These are phyloP conservation scores for Fusarium sp. DNA, from an alignment of 2,329 filamentous ascomycete species.

Conservation along the genomic window DNA sequence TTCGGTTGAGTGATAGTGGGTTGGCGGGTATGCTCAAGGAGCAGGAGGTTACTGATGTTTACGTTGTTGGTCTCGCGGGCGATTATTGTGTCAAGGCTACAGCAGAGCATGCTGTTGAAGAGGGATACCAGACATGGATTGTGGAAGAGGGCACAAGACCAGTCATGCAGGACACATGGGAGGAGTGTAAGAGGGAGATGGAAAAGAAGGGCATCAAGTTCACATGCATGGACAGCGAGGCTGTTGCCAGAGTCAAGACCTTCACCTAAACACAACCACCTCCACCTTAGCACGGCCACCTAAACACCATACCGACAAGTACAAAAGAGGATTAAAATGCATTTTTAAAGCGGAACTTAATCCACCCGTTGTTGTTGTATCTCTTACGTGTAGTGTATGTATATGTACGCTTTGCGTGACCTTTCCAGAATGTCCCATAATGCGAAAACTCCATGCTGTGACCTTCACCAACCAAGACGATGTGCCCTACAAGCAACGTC, in stretches of 20 bases:
- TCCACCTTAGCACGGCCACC: too few species aligned
- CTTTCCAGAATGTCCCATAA: constrained; percentile 45
- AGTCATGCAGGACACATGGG: constrained; percentile 74
- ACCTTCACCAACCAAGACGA: constrained; percentile 32
- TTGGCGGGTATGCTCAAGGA: constrained; percentile 69
- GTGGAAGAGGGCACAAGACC: constrained; percentile 82
- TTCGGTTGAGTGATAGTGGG: constrained; percentile 73
- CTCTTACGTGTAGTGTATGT: constrained; percentile 33
- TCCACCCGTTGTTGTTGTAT: constrained; percentile 27
- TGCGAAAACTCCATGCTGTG: constrained; percentile 47
- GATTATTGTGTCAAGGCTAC: constrained; percentile 92
- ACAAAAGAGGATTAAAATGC: constrained; percentile 29
- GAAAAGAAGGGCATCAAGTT: constrained; percentile 70
- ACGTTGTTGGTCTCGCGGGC: constrained; percentile 84
- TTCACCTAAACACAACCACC: constrained; percentile 2
- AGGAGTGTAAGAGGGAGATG: constrained; percentile 65
- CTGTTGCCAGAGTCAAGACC: constrained; percentile 41
- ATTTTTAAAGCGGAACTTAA: constrained; percentile 30
- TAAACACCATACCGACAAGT: constrained; percentile 1
- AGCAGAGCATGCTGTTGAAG: constrained; percentile 79
- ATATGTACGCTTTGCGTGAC: constrained; percentile 39
- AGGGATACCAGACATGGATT: constrained; percentile 82
- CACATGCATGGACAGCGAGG: constrained; percentile 55
- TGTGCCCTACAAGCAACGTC: constrained; percentile 36
- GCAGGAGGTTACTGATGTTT: constrained; percentile 79